Evolutionary conservation across 2,329 filamentous ascomycete genomes (phyloP).

Genomic region (Aureobasidium uvarum): DNA sequence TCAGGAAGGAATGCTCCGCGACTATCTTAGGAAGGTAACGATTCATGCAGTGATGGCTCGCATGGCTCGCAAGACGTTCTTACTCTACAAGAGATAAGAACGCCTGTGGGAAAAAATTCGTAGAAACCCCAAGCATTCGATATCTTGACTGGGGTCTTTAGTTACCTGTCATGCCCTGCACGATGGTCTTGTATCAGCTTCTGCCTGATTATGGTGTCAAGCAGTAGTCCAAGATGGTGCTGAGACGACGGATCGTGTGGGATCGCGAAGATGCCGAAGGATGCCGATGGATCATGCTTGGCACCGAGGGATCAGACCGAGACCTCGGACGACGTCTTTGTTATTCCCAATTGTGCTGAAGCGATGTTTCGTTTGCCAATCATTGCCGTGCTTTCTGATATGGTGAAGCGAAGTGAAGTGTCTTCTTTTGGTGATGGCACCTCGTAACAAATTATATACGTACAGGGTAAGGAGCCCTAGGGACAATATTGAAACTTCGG

Average conservation of each 20-base stretch:
- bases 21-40: not conserved
- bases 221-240: not conserved
- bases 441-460: not conserved
- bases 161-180: not conserved
- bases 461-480: not conserved
- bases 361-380: not conserved
- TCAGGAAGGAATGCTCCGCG: not conserved
- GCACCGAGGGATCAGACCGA: conserved; percentile 4
- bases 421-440: not conserved
- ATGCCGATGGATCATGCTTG: conserved; percentile 15
- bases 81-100: not conserved
- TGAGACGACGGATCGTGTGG: not conserved
- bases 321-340: not conserved
- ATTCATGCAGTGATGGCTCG: not conserved
- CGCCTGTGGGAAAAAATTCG: not conserved
- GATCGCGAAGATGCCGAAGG: not conserved
- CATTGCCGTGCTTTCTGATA: not conserved
- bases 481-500: no score
- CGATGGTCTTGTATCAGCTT: not conserved
- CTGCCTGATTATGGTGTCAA: not conserved
- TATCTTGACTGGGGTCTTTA: not conserved
- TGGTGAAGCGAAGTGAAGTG: no score
- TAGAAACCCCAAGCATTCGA: not conserved
- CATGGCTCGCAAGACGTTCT: not conserved
- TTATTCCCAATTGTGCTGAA: not conserved